Evolutionary conservation across 257 asterid genomes (phyloP).

Genomic region (Scutellaria barbata): DNA sequence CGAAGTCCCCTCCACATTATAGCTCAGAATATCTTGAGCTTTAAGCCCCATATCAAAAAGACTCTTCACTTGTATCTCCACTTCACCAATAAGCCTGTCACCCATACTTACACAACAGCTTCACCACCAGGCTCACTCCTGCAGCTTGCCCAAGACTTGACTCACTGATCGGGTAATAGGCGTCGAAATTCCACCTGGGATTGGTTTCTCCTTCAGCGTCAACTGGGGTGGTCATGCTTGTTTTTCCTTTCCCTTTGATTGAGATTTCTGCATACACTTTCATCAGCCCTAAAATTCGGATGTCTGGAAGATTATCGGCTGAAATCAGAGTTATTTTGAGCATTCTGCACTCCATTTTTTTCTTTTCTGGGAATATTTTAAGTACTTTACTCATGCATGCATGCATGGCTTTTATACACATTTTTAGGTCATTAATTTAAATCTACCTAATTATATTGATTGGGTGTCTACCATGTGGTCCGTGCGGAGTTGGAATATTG

Average conservation of each 20-base stretch:
- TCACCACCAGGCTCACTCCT: constrained; percentile 5
- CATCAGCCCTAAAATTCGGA: background rate
- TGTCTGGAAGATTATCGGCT: background rate
- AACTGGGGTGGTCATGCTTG: background rate
- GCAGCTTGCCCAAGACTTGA: background rate
- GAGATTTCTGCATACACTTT: background rate
- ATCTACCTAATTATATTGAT: no score
- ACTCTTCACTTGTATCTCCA: constrained; percentile 36
- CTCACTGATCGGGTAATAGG: constrained; percentile 29
- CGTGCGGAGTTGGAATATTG: no score
- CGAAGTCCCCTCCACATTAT: constrained; percentile 15
- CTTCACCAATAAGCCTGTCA: constrained; percentile 34
- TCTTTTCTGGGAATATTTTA: no score
- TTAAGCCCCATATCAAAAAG: constrained; percentile 28
- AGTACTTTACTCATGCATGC: no score
- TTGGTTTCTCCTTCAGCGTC: background rate
- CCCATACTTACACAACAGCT: constrained; percentile 29
- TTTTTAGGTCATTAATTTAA: no score
- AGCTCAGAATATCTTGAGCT: background rate
- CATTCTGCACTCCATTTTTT: constrained; percentile 10
- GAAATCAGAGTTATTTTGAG: constrained; percentile 11
- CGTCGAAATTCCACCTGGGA: constrained; percentile 36
- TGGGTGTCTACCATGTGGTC: no score
- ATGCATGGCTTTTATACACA: no score
- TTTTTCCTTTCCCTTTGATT: background rate